Conservation (phyloP, 495 filamentous ascomycete genomes). For the Antarctomyces pellizariae region DNA sequence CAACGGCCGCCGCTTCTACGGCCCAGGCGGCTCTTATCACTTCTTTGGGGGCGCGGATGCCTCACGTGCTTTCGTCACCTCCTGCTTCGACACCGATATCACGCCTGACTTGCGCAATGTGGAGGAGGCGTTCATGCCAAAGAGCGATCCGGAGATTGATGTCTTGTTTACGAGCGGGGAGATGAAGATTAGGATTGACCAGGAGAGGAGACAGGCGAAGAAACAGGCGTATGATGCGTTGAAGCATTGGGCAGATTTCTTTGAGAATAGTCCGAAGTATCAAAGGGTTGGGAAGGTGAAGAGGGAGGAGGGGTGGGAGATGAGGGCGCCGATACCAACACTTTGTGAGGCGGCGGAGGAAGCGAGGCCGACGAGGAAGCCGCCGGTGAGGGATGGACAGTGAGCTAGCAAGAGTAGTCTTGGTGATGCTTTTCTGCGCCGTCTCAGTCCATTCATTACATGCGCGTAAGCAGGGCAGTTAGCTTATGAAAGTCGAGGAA, state of each 20-base stretch:
- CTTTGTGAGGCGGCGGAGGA: constrained; percentile 23
- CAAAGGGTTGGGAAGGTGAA: constrained; percentile 43
- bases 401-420: too few species aligned
- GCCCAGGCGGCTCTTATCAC: constrained; percentile 68
- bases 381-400: constrained; percentile 12
- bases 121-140: constrained; percentile 70
- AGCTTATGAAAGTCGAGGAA: too few species aligned
- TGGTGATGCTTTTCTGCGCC: too few species aligned
- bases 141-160: constrained; percentile 37
- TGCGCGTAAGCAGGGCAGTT: too few species aligned
- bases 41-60: constrained; percentile 80
- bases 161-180: constrained; percentile 24
- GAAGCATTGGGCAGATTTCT: constrained; percentile 51
- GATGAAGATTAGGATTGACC: constrained; percentile 27
- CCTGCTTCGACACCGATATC: constrained; percentile 72
- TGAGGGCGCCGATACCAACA: constrained; percentile 17
- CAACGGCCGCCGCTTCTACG: constrained; percentile 50
- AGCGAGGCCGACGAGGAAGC: constrained; percentile 17
- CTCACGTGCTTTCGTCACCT: constrained; percentile 81
- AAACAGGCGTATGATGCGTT: constrained; percentile 31
- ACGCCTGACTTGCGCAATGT: constrained; percentile 64
- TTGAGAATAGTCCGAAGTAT: constrained; percentile 53
- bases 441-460: too few species aligned
- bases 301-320: constrained; percentile 21
- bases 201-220: constrained; percentile 26